Base-by-base conservation (phyloP, 345 rosid genomes). In the Populus pruinosa region DNA sequence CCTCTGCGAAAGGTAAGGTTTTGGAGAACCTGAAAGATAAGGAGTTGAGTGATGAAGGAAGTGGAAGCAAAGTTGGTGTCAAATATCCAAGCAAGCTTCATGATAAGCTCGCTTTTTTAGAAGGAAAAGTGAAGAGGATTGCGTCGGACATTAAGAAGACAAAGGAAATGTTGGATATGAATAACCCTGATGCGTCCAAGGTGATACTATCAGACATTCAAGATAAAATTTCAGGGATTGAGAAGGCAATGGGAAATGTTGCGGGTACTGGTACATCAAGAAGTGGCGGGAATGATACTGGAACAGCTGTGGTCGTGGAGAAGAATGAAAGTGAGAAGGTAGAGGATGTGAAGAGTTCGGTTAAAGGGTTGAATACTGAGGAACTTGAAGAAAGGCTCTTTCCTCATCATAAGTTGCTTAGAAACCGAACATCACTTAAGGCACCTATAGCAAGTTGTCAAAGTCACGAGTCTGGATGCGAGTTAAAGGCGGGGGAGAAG, bases 41-140 rank as follows among this genome's bases (percentile, higher is more conserved):
- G 63, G 83, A 70, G 56, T 66, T 78, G 67, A 76, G 71, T 56
- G 86, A 83, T 49, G 87, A 85, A 55, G 76, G 80, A 27, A 77
- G 55, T 0, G 74, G 79, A 47, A 41, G 70, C 38, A 74, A 38
- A 67, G 77, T 16, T 75, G 73, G 76, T 70, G 39, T 67, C 25
- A 92, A 89, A 62, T 85, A 86, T 70, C 90, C 88, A 0, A 90
- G 95, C 74, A 94, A 88, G 84, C 90, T 96, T 72, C 97, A 96
- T n/a, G 96, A 94, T 80, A 94, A 90, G 90, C 97, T 96, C 53
- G 94, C 97, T 43, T 94, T 94, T 86, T 80, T 96, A 36, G 99
- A 94, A 82, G 97, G 96, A 12, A 96, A 92, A 85, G 99, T 96
- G 73, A 92, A 94, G 87, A 90, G 97, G 75, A 92, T 96, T 50